Base-by-base conservation (phyloP, 2,329 filamentous ascomycete genomes). In the Trichophyton rubrum region DNA sequence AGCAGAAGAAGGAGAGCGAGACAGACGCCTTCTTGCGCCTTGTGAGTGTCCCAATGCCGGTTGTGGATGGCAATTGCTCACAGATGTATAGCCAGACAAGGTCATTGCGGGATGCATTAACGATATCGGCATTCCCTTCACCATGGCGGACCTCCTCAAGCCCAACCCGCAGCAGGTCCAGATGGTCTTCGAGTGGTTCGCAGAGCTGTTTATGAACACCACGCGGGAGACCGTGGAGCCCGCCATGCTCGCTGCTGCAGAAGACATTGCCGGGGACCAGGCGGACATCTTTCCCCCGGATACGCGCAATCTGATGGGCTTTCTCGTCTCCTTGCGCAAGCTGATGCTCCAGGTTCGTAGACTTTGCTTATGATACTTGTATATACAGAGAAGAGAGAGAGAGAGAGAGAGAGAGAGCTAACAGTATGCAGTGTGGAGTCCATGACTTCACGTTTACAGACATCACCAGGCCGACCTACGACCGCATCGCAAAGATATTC, bases 101-200 rank as follows among this genome's bases (percentile, higher is more conserved):
- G 93, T 99, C 73, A 96, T 99, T 63, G 92, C 92, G 67, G 90
- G 89, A 72, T 99, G 93, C 74, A 96, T 99, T 77, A 93, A 87
- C 69, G 93, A 97, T 73, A 96, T 97, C 69, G 92, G 92, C 62
- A 91, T 97, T 68, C 85, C 84, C 30, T 96, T 97, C 74, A 88
- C 84, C 40, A 80, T 91, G 17, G 83, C 87, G 63, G 92, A 99
- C 75, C 82, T 99, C 45, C 85, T 92, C 68, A 97, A 96, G 71
- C 93, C 93, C 3, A 96, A 96, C 68, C 87, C 93, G 2, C 84
- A 92, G 63, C 90, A 96, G 69, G 91, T 97, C 59, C 93, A 99
- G 75, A 90, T 93, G 79, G 90, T 99, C 59, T 95, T 97, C 71
- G 93, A 99, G 80, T 95, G 90, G 87, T 93, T 99, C 67, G 91